Evolutionary conservation across 306 rosid genomes (phyloP).

Genomic region (Glycyrrhiza uralensis): DNA sequence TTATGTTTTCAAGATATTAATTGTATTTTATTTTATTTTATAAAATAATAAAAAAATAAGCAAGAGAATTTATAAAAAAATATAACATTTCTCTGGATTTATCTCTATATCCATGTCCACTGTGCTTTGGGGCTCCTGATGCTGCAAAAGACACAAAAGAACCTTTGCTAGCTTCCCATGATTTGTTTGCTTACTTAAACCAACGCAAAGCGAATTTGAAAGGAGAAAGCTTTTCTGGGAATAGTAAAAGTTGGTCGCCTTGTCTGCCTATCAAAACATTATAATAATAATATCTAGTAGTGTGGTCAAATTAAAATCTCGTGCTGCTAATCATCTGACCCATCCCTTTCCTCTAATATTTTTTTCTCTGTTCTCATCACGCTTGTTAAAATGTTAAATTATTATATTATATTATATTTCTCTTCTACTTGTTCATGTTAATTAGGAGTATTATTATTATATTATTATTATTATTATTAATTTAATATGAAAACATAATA

Average conservation of each 20-base stretch:
- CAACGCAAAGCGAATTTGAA: neutral
- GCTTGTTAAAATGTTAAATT: slow-evolving; percentile 9
- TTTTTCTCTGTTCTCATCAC: slow-evolving; percentile 13
- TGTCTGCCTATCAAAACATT: slow-evolving; percentile 56
- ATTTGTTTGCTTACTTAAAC: slow-evolving; percentile 5
- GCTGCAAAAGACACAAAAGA: slow-evolving; percentile 39
- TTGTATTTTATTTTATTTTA: too few relatives aligned
- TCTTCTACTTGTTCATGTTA: neutral
- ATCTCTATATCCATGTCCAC: neutral
- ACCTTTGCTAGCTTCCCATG: slow-evolving; percentile 21
- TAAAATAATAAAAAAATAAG: too few relatives aligned
- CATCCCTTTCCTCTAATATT: slow-evolving; percentile 1
- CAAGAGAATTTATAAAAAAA: too few relatives aligned
- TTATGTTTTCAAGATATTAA: too few relatives aligned
- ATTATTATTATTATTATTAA: too few relatives aligned
- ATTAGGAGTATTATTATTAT: too few relatives aligned
- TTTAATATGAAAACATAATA: too few relatives aligned
- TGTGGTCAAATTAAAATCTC: slow-evolving; percentile 49
- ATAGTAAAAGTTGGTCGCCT: slow-evolving; percentile 52
- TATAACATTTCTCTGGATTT: too few relatives aligned
- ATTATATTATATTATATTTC: neutral
- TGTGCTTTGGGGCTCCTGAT: neutral
- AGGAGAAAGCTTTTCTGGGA: slow-evolving; percentile 42
- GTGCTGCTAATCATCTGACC: slow-evolving; percentile 39
- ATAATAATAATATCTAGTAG: slow-evolving; percentile 8